Evolutionary conservation across 2,329 filamentous ascomycete genomes (phyloP).

Genomic region (Thelonectria olida): DNA sequence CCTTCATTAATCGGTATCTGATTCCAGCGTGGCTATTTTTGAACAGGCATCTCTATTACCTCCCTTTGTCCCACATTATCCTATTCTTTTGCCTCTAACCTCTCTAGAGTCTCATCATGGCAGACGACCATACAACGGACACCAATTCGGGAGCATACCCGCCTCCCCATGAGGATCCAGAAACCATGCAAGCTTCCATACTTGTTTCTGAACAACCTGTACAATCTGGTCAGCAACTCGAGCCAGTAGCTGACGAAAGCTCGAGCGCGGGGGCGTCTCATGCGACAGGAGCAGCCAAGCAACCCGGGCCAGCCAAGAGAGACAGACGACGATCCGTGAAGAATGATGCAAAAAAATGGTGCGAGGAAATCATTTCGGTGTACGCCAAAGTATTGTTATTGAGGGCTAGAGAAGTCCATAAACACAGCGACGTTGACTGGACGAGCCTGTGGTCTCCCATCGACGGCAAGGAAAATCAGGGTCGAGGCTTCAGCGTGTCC

Average conservation of each 20-base stretch:
- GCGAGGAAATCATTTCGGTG: constrained; percentile 29
- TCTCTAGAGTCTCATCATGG: not conserved
- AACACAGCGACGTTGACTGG: constrained; percentile 25
- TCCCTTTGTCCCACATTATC: not conserved
- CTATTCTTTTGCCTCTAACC: not conserved
- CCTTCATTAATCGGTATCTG: too few relatives aligned
- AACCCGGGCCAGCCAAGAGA: constrained; percentile 3
- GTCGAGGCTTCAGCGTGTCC: constrained; percentile 25
- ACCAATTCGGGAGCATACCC: not conserved
- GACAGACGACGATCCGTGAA: not conserved
- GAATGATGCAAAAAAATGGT: constrained; percentile 20
- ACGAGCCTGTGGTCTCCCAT: constrained; percentile 33
- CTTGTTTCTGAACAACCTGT: not conserved
- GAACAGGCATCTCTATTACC: not conserved
- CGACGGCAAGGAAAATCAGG: constrained; percentile 8
- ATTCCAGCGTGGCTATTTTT: too few relatives aligned
- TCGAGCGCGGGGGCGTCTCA: too few relatives aligned
- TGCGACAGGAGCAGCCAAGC: not conserved
- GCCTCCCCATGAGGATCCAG: not conserved
- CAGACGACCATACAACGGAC: not conserved
- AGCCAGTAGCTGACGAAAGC: not conserved
- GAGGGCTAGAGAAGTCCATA: constrained; percentile 31
- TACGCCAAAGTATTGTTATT: constrained; percentile 31
- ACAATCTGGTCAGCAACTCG: not conserved
- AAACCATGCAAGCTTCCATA: not conserved